Percentiles rank a stretch among this genome's conserved stretches.
phyloP scores from a whole-genome alignment of 2,329 filamentous ascomycete species.

The Cordyceps pruinosa region DNA sequence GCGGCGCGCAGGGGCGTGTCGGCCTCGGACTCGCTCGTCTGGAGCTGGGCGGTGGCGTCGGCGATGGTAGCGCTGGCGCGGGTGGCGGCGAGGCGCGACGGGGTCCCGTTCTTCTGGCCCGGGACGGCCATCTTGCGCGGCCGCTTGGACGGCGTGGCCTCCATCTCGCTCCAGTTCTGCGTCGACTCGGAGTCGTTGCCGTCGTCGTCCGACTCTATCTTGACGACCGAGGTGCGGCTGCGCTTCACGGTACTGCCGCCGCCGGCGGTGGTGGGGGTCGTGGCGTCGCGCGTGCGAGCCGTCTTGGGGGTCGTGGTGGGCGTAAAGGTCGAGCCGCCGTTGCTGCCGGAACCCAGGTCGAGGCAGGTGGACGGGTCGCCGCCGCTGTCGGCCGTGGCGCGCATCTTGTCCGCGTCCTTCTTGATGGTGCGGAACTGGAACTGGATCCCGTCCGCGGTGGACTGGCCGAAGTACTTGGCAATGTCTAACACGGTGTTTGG shows the following conservation, averaged over 20 bases:
- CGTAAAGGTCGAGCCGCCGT: slow-evolving; percentile 20
- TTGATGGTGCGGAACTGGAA: slow-evolving; percentile 55
- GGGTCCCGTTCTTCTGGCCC: slow-evolving; percentile 20
- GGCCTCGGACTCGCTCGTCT: slow-evolving; percentile 22
- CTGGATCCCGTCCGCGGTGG: slow-evolving; percentile 49
- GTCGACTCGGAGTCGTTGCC: slow-evolving; percentile 21
- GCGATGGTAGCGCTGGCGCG: slow-evolving; percentile 30
- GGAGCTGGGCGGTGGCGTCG: slow-evolving; percentile 21
- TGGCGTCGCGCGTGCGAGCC: slow-evolving; percentile 21
- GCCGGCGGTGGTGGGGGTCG: slow-evolving; percentile 17
- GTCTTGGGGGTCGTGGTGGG: slow-evolving; percentile 19
- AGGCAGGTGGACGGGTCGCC: slow-evolving; percentile 39
- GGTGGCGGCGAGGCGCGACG: slow-evolving; percentile 26
- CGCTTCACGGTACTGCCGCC: slow-evolving; percentile 14
- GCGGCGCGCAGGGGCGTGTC: slow-evolving; percentile 4
- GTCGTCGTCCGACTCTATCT: slow-evolving; percentile 18
- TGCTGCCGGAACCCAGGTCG: slow-evolving; percentile 19
- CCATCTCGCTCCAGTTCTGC: slow-evolving; percentile 24
- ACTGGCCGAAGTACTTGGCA: slow-evolving; percentile 52
- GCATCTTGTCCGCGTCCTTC: slow-evolving; percentile 42
- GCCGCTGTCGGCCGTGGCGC: slow-evolving; percentile 36
- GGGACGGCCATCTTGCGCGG: slow-evolving; percentile 19
- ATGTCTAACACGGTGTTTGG: slow-evolving; percentile 44
- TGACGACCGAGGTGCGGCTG: slow-evolving; percentile 13
- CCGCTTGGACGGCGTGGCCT: slow-evolving; percentile 33